Evolutionary conservation across 768 basidiomycete species (phyloP), one percentile per base, ranked within the genome.

Genomic region (Strobilomyces echinocephalus): DNA sequence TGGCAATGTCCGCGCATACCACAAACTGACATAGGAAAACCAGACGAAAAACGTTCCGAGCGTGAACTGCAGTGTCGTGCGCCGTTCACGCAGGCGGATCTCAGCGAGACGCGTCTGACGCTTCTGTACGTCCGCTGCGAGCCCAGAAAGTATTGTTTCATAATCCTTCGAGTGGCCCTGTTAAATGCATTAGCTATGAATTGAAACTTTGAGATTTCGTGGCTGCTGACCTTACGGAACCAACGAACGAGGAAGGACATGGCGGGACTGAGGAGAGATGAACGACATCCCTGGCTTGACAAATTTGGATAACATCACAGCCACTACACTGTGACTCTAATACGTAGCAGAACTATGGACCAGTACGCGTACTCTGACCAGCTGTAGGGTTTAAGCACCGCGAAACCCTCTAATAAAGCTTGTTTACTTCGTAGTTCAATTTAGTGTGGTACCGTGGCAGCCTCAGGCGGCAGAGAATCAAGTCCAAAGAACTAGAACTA

Each of bases 1-100:
- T 62, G 84, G 84, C 16, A 89, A 63, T 15, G 75, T 63, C 52
- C 80, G 75, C 53, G 79, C 67, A 69, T 90, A 91, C 89, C 89
- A 91, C 55, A 88, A 60, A 47, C 75, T 81, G 56, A 86, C 76
- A 71, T 90, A 91, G 18, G 75, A 73, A 46, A 81, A 76, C 91
- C 91, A 94, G 48, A 73, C 69, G 5, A 83, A 81, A 61, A 93
- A 69, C 1, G 89, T 84, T 66, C 91, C 93, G 3, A 91, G 66
- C 0, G 93, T 91, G 46, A 85, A 83, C 42, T 87, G 75, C 47
- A 91, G 74, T 18, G 87, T 88, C 1, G 90, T 77, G 9, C 91
- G 78, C 30, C 89, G 81, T 69, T 95, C 91, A 39, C 92, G 82
- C 50, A 90, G 72, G n/a, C 89, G 83, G 58, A 95, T 88, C 65